phyloP scores from a whole-genome alignment of 768 basidiomycete species.

The Tulasnella sp. region DNA sequence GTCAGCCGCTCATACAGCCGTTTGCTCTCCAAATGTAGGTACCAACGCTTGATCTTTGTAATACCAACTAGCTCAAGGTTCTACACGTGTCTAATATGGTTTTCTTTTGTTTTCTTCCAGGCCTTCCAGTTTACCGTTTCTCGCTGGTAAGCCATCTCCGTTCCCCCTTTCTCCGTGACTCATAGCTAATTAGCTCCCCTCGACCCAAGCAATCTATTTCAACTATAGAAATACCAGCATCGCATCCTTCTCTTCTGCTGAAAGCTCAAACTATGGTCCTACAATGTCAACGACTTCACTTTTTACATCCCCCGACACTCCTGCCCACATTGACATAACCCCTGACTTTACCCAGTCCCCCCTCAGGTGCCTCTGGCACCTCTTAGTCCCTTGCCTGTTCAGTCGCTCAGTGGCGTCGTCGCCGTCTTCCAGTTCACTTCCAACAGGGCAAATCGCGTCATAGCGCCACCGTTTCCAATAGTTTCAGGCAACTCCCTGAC shows the following conservation, averaged over 20 bases:
- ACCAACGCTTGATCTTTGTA: no score
- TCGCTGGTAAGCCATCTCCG: background rate
- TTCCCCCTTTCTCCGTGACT: background rate
- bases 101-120: no score
- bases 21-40: no score
- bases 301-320: constrained; percentile 10
- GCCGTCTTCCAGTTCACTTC: constrained; percentile 55
- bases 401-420: constrained; percentile 43
- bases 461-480: constrained; percentile 50
- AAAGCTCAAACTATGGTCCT: constrained; percentile 7
- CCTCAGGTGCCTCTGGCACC: background rate
- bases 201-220: background rate
- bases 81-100: no score
- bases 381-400: constrained; percentile 23
- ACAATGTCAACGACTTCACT: constrained; percentile 16
- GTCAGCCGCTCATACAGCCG: no score
- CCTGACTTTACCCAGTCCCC: background rate
- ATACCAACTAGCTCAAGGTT: no score
- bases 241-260: constrained; percentile 10
- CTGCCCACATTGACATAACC: background rate
- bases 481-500: constrained; percentile 36
- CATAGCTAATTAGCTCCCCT: background rate
- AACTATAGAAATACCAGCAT: constrained; percentile 13
- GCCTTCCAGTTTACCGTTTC: no score
- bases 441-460: constrained; percentile 50